Evolutionary conservation across 2,329 filamentous ascomycete species (phyloP).

Genomic region (Sclerotinia minor): DNA sequence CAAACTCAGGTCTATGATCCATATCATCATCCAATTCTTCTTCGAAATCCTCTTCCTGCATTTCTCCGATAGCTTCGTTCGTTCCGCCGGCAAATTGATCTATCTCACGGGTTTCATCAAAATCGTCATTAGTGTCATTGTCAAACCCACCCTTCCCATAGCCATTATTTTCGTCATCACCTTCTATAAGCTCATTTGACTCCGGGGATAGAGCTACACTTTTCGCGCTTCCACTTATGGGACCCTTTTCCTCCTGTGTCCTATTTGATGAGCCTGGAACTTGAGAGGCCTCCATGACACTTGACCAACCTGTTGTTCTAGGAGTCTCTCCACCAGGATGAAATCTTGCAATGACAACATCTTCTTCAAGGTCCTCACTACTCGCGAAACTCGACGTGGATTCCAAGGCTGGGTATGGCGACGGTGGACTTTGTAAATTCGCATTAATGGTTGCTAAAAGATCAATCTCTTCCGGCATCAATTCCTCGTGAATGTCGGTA

Average conservation of each 20-base stretch:
- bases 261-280: conserved; percentile 5
- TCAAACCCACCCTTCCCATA: conserved; percentile 6
- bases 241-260: conserved; percentile 1
- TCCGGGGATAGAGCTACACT: not conserved
- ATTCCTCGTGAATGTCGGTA: conserved; percentile 20
- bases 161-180: conserved; percentile 19
- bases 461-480: conserved; percentile 24
- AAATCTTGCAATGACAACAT: conserved; percentile 38
- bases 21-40: conserved; percentile 40
- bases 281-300: conserved; percentile 30
- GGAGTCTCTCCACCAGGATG: conserved; percentile 35
- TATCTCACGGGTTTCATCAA: conserved; percentile 20
- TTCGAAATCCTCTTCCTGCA: conserved; percentile 18
- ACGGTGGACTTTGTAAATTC: conserved; percentile 19
- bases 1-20: conserved; percentile 48
- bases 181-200: not conserved
- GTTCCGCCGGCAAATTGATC: not conserved
- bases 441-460: conserved; percentile 23
- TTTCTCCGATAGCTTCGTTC: not conserved
- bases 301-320: conserved; percentile 36
- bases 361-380: conserved; percentile 25
- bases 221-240: not conserved
- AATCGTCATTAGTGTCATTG: conserved; percentile 15
- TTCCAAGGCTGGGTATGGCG: conserved; percentile 33
- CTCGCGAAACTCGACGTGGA: conserved; percentile 29